Conservation (phyloP, 768 basidiomycete species). For the Phlebiopsis gigantea region DNA sequence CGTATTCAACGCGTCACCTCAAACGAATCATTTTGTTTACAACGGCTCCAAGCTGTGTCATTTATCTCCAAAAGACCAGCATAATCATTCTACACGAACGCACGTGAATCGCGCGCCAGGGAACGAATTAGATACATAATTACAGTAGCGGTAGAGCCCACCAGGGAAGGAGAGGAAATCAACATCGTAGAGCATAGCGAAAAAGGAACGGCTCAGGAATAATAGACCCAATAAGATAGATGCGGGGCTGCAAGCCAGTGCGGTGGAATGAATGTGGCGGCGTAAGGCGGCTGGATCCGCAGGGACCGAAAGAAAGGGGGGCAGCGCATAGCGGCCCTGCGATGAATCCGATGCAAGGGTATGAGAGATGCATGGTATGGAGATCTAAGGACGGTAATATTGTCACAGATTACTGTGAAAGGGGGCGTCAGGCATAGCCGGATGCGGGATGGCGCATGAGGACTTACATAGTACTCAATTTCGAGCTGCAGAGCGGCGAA, state of each 20-base stretch:
- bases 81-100: no score
- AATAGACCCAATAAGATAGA: slow-evolving; percentile 5
- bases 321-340: background rate
- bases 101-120: no score
- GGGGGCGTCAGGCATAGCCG: background rate
- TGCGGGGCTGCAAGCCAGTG: background rate
- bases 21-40: no score
- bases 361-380: slow-evolving; percentile 1
- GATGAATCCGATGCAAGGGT: background rate
- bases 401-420: background rate
- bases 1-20: no score
- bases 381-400: background rate
- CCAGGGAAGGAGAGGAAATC: background rate
- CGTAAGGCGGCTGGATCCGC: background rate
- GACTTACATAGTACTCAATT: slow-evolving; percentile 88
- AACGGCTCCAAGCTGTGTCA: no score
- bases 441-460: background rate
- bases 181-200: background rate
- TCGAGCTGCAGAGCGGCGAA: slow-evolving; percentile 58
- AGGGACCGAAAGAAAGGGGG: background rate
- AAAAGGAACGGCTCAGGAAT: background rate
- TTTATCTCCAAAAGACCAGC: no score
- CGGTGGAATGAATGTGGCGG: background rate
- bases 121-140: background rate
- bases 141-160: background rate